Base-by-base conservation (phyloP, 1,284 basidiomycete genomes). In the Trametes pubescens region DNA sequence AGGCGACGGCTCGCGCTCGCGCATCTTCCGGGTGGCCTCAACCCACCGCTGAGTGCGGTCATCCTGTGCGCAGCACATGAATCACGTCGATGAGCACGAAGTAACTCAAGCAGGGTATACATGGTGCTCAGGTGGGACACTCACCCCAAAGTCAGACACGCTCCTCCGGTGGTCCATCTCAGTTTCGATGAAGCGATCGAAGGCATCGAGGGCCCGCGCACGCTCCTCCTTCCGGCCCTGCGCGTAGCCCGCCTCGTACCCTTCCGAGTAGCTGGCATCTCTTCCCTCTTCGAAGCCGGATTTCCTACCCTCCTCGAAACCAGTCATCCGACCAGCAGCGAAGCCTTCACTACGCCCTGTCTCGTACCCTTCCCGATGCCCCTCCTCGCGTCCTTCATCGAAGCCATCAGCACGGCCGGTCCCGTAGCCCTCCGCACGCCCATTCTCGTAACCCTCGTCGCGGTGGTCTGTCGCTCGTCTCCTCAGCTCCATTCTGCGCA, bases 151-250 rank as follows among this genome's bases (percentile, higher is more conserved):
- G 37, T 71, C 71, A 69, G 77, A 75, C 43, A 77, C 74, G 53
- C 65, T 74, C 18, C 72, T 47, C 18, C 72, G 51, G 63, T 71
- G 48, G 72, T 79, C 76, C 64, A 77, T 73, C 66, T 86, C 82
- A 60, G 80, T 75, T 18, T 78, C 78, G 64, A 85, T 75, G 74
- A 86, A 84, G 43, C 79, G 79, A 69, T 87, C 83, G 74, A 88
- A 86, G 10, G 83, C 82, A 60, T 83, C 80, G 26, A 85, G 65
- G 3, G 84, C 86, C 65, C 80, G 80, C 59, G 76, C 75, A 32
- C 85, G 79, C 73, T 87, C 84, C 59, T 85, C 80, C 61, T 79
- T 81, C 67, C 77, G 72, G 35, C 86, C 84, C 5, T 73, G 72
- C 66, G 78, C 79, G 24, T 77, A 72, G 0, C 85, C 84, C 58